These are phyloP conservation scores for Neonectria ditissima DNA, from an alignment of 2,329 filamentous ascomycete species.

Conservation along the genomic window DNA sequence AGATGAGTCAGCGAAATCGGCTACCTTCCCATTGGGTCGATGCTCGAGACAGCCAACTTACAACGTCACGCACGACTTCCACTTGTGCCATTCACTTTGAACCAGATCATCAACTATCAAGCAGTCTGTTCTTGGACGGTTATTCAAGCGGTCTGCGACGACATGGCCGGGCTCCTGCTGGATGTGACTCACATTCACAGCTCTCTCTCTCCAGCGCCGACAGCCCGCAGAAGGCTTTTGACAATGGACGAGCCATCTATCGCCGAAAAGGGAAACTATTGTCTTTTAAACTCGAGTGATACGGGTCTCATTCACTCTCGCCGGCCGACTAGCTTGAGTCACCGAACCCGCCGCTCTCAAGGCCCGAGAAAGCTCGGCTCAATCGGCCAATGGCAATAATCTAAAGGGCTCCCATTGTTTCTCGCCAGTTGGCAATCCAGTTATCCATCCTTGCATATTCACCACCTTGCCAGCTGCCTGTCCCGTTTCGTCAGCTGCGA, in stretches of 20 bases:
- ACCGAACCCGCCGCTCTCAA: neutral
- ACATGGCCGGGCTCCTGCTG: neutral
- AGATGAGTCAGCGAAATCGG: slow-evolving; percentile 44
- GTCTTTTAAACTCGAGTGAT: neutral
- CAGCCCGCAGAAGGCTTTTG: no score
- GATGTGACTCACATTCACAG: neutral
- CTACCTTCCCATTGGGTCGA: slow-evolving; percentile 36
- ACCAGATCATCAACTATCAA: neutral
- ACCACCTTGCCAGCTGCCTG: neutral
- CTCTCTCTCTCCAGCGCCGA: neutral
- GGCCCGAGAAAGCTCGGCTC: neutral
- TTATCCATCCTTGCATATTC: neutral
- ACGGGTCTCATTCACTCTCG: neutral
- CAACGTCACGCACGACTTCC: neutral
- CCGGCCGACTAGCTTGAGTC: no score
- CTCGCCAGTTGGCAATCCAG: neutral
- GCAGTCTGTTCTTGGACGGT: neutral
- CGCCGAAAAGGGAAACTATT: neutral
- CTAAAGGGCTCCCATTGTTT: neutral
- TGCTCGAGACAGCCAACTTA: neutral
- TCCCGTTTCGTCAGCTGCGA: neutral
- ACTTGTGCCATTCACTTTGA: no score
- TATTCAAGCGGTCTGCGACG: neutral
- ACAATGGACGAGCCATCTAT: neutral
- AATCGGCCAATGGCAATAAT: neutral